phyloP scores from a whole-genome alignment of 805 yeast genomes.

The Kodamaea hsintzibuensis region DNA sequence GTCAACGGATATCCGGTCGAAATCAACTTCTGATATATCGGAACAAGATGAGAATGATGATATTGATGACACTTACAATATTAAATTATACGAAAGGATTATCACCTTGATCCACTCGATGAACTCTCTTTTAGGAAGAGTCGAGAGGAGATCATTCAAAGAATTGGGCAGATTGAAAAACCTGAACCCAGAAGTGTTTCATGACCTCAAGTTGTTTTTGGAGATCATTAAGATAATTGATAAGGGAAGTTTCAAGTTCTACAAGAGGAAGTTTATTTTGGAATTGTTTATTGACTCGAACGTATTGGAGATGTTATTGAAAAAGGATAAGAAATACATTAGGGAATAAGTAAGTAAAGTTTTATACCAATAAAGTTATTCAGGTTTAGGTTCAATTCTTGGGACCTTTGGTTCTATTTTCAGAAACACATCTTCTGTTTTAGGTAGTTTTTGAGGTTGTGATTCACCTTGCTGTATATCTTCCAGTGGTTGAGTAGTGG shows the following conservation, averaged over 20 bases:
- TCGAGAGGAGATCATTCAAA: constrained; percentile 57
- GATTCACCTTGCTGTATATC: background rate
- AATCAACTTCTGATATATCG: background rate
- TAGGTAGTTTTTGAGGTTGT: background rate
- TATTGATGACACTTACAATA: constrained; percentile 12
- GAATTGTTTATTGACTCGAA: constrained; percentile 56
- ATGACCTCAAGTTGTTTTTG: constrained; percentile 53
- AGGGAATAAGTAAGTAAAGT: background rate
- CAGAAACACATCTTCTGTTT: background rate
- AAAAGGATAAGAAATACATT: constrained; percentile 4
- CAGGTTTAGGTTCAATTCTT: background rate
- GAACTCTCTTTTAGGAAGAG: constrained; percentile 39
- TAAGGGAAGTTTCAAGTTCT: constrained; percentile 60
- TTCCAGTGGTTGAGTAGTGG: background rate
- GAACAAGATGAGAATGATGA: background rate
- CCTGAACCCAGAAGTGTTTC: constrained; percentile 52
- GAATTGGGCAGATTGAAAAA: constrained; percentile 56
- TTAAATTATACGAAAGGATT: constrained; percentile 23
- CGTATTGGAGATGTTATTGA: constrained; percentile 51
- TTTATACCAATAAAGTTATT: background rate
- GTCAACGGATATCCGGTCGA: background rate
- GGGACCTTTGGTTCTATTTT: background rate
- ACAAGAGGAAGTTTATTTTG: constrained; percentile 62
- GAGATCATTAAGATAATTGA: constrained; percentile 52
- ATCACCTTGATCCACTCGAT: constrained; percentile 49